Percentiles rank a stretch among this genome's conserved stretches.
phyloP scores from a whole-genome alignment of 23 red algal genomes.

The Rhodosorus marinus region DNA sequence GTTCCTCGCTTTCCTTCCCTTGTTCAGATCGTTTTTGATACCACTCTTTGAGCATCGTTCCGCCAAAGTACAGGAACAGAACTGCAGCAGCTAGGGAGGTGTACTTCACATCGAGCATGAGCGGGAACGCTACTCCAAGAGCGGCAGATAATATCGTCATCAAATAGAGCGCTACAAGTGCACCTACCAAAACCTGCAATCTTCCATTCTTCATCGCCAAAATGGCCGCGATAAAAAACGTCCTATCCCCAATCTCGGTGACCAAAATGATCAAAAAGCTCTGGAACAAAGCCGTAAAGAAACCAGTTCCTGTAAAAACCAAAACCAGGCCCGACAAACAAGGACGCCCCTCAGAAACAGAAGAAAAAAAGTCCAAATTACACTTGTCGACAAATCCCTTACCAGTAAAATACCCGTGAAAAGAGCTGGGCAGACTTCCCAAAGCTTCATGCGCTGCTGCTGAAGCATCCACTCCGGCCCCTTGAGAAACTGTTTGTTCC shows the following conservation, averaged over 20 bases:
- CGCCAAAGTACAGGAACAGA: slow-evolving; percentile 86
- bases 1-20: slow-evolving; percentile 28
- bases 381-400: no score
- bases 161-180: slow-evolving; percentile 38
- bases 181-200: slow-evolving; percentile 37
- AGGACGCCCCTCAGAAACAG: no score
- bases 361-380: no score
- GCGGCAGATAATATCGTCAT: slow-evolving; percentile 90
- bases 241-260: slow-evolving; percentile 78
- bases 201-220: slow-evolving; percentile 77
- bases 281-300: slow-evolving; percentile 29
- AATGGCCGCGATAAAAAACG: slow-evolving; percentile 90
- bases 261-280: slow-evolving; percentile 73
- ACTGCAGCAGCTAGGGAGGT: slow-evolving; percentile 68
- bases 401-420: no score
- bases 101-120: slow-evolving; percentile 49
- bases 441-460: no score
- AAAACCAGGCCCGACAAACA: background rate
- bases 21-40: slow-evolving; percentile 23
- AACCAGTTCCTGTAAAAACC: slow-evolving; percentile 10
- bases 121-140: slow-evolving; percentile 74
- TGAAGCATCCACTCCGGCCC: no score
- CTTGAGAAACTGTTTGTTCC: no score
- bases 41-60: slow-evolving; percentile 66
- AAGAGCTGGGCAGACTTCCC: no score